These are phyloP conservation scores for Sarocladiaceae sp. DNA, from an alignment of 2,329 filamentous ascomycete genomes.

Conservation along the genomic window DNA sequence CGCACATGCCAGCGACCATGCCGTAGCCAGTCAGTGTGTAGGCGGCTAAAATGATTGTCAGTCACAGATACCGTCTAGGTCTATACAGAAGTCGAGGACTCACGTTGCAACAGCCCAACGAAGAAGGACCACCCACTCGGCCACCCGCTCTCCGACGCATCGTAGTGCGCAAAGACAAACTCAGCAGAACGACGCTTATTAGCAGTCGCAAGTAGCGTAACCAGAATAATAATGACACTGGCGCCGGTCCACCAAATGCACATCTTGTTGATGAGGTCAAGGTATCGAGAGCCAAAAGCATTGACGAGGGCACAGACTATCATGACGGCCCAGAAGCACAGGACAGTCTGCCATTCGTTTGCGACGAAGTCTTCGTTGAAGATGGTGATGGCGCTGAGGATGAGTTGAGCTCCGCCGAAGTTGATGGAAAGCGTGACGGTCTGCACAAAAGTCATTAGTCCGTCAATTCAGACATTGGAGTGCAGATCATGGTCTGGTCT, in stretches of 20 bases:
- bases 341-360: constrained; percentile 67
- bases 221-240: constrained; percentile 66
- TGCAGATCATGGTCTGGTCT: constrained; percentile 22
- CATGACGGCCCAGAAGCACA: constrained; percentile 68
- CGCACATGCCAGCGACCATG: constrained; percentile 50
- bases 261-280: constrained; percentile 65
- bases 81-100: constrained; percentile 28
- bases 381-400: constrained; percentile 64
- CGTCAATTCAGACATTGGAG: too few relatives aligned
- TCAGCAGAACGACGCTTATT: constrained; percentile 58
- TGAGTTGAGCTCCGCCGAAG: constrained; percentile 65
- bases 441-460: not conserved
- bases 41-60: constrained; percentile 24
- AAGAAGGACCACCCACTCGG: constrained; percentile 60
- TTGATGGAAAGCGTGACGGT: constrained; percentile 49
- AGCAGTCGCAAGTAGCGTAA: constrained; percentile 63
- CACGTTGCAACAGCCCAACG: constrained; percentile 48
- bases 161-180: constrained; percentile 65
- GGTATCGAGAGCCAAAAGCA: constrained; percentile 52
- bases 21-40: constrained; percentile 44
- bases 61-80: constrained; percentile 22
- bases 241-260: constrained; percentile 71
- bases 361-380: constrained; percentile 56
- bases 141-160: constrained; percentile 67
- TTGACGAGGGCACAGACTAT: constrained; percentile 62